A percentile compares a stretch with the other conserved stretches of the same genome.
These are phyloP conservation scores for Cytospora mali DNA, from an alignment of 2,329 filamentous ascomycete species.

Conservation along the genomic window DNA sequence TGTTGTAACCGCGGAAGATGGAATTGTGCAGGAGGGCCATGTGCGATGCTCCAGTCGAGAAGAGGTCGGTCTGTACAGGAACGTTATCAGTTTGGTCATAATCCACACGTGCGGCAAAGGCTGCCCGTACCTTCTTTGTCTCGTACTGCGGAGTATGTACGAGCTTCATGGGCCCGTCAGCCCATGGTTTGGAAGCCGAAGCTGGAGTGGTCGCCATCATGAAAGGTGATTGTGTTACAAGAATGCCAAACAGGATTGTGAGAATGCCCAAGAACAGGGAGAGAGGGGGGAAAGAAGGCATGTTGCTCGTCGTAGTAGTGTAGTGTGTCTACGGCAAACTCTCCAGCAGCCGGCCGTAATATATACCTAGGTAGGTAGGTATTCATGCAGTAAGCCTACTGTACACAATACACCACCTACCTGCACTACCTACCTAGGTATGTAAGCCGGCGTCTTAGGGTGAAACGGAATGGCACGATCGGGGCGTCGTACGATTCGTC, in stretches of 20 bases:
- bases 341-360: constrained; percentile 17
- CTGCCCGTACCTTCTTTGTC: constrained; percentile 50
- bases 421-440: neutral
- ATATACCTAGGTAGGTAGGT: neutral
- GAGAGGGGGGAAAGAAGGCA: constrained; percentile 19
- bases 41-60: constrained; percentile 61
- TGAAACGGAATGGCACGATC: constrained; percentile 7
- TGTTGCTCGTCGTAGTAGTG: constrained; percentile 1
- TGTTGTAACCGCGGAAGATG: constrained; percentile 66
- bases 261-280: constrained; percentile 38
- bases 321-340: neutral
- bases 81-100: no score
- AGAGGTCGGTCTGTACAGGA: constrained; percentile 53
- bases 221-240: constrained; percentile 43
- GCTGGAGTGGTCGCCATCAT: constrained; percentile 42
- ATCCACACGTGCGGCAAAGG: constrained; percentile 1
- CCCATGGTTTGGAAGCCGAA: constrained; percentile 47
- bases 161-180: constrained; percentile 57
- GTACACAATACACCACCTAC: no score
- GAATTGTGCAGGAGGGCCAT: constrained; percentile 65
- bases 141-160: constrained; percentile 56
- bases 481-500: constrained; percentile 15
- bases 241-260: constrained; percentile 39
- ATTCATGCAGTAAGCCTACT: neutral
- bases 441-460: no score